Conservation (phyloP, 2,329 filamentous ascomycete genomes). For the Alternaria arbusti region DNA sequence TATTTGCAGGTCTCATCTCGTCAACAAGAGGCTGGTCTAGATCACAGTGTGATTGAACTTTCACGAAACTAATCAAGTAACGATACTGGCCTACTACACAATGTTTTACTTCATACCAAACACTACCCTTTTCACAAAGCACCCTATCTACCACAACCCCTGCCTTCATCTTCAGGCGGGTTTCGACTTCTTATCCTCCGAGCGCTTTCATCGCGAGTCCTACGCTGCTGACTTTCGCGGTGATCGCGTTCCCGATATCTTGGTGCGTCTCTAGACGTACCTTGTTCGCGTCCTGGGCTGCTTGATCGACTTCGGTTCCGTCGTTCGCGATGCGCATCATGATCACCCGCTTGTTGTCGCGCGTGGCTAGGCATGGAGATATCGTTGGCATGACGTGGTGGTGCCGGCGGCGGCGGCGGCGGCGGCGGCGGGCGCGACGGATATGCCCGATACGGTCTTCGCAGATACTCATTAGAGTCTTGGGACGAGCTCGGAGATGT, state of each 20-base stretch:
- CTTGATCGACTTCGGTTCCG: background rate
- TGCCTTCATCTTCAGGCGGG: fast-evolving
- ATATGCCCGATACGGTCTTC: background rate
- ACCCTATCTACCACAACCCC: background rate
- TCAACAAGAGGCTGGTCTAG: too few species aligned
- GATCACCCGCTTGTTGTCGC: background rate
- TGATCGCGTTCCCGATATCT: background rate
- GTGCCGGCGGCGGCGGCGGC: background rate
- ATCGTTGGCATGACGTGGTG: background rate
- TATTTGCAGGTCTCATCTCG: too few species aligned
- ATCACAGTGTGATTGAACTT: too few species aligned
- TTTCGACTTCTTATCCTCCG: background rate
- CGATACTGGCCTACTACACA: background rate
- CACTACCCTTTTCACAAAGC: background rate
- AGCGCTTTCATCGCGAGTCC: background rate
- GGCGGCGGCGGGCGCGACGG: background rate
- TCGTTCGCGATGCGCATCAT: background rate
- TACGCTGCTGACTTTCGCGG: background rate
- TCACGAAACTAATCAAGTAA: background rate
- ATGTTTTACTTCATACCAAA: background rate
- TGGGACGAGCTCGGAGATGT: background rate
- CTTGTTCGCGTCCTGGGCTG: background rate
- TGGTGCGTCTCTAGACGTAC: background rate
- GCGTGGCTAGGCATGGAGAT: background rate
- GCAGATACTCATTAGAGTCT: too few species aligned